These are phyloP conservation scores for Daldinia vernicosa DNA, from an alignment of 495 filamentous ascomycete species.

Conservation along the genomic window DNA sequence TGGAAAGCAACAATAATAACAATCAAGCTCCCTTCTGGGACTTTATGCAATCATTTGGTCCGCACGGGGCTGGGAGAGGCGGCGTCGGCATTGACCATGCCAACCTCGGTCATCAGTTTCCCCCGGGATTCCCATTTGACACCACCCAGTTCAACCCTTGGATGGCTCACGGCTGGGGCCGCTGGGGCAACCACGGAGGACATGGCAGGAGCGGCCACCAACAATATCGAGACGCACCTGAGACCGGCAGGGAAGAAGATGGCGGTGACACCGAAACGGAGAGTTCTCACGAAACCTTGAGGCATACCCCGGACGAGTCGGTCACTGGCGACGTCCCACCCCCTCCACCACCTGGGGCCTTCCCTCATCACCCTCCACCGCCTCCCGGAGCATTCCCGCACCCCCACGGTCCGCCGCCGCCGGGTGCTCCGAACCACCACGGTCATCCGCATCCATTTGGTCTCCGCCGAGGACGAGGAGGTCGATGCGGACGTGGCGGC, in stretches of 20 bases:
- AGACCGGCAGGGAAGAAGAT: slow-evolving; percentile 17
- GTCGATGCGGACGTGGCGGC: slow-evolving; percentile 32
- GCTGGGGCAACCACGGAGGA: slow-evolving; percentile 25
- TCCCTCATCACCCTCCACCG: slow-evolving; percentile 28
- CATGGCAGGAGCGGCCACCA: slow-evolving; percentile 29
- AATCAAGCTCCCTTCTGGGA: slow-evolving; percentile 45
- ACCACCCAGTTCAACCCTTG: slow-evolving; percentile 36
- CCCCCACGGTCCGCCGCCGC: slow-evolving; percentile 23
- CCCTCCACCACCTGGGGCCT: slow-evolving; percentile 23
- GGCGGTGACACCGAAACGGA: slow-evolving; percentile 28
- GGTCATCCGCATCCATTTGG: slow-evolving; percentile 34
- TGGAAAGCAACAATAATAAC: slow-evolving; percentile 36
- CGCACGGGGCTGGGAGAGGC: slow-evolving; percentile 22
- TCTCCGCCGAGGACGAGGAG: slow-evolving; percentile 38
- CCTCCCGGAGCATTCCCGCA: slow-evolving; percentile 15
- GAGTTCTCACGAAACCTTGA: slow-evolving; percentile 35
- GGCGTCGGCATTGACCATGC: slow-evolving; percentile 50
- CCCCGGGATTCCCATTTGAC: slow-evolving; percentile 42
- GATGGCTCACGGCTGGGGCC: slow-evolving; percentile 30
- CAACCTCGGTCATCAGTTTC: slow-evolving; percentile 20
- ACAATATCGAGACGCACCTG: slow-evolving; percentile 12
- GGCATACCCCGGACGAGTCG: slow-evolving; percentile 34
- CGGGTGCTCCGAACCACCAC: slow-evolving; percentile 20
- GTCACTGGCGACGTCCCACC: slow-evolving; percentile 15
- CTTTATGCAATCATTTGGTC: slow-evolving; percentile 40